Base-by-base conservation (phyloP, 345 rosid genomes). In the Raphanus raphanistrum region DNA sequence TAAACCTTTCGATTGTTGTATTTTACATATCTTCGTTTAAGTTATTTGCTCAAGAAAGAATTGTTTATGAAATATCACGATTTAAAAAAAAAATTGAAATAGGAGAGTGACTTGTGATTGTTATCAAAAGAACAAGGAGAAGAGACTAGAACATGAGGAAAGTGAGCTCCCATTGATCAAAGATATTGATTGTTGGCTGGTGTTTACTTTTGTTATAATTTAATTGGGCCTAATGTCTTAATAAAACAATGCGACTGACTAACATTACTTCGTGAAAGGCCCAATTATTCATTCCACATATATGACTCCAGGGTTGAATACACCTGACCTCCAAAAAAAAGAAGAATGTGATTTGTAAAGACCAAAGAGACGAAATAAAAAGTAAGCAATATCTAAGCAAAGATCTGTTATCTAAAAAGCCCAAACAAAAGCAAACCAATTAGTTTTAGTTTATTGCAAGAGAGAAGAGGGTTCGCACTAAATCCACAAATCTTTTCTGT, bases 361-460 rank as follows among this genome's bases (percentile, higher is more conserved):
- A 65, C 27, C 11, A 70, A 17, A 4, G 2, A 57, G 11, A 16
- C 15, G 6, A 43, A 70, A 59, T 17, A 4, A 31, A 13, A 43
- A 3, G 5, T 2, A 11, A 2, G n/a, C 13, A 32, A 61, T 61
- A 75, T 58, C 45, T 62, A 32, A 61, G 31, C 65, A 4, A 61
- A 77, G 50, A 70, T 63, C 65, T n/a, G 12, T 64, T 50, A 45
- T 32, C 32, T 36, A 50, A 67, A 26, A 79, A 63, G 78, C 82
- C 78, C 78, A 73, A 72, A 59, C 50, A 29, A 63, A 63, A 77
- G 5, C 52, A 59, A 45, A 48, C 73, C 68, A 50, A 58, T 68
- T 48, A 36, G 36, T 32, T 17, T 11, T 6, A 15, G 3, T 35
- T 26, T 1, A 15, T 17, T 52, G 9, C 59, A 52, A 29, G 41